Evolutionary conservation across 768 basidiomycete species (phyloP).

Genomic region (Lentinula sp.): DNA sequence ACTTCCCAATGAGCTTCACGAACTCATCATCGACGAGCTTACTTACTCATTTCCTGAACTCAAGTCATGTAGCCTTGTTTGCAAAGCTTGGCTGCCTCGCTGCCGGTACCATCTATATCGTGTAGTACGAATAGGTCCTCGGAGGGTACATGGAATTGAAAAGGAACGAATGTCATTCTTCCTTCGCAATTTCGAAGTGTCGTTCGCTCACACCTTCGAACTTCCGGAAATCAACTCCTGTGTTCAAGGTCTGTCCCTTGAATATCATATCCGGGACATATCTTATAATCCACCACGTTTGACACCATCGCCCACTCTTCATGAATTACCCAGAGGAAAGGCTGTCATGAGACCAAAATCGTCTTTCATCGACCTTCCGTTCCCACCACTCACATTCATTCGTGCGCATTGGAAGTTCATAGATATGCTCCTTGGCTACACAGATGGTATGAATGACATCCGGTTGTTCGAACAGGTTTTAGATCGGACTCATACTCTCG

Average conservation of each 20-base stretch:
- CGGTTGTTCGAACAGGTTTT: not conserved
- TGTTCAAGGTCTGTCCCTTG: not conserved
- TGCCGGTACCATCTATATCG: conserved; percentile 1
- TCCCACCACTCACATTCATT: not conserved
- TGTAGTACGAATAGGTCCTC: not conserved
- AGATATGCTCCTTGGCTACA: not conserved
- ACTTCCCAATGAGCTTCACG: not conserved
- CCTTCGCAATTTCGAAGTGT: not conserved
- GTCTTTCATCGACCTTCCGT: not conserved
- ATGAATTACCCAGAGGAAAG: not conserved
- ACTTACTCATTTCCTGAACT: not conserved
- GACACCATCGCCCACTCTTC: not conserved
- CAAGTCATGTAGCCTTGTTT: conserved; percentile 1
- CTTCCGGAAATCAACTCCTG: not conserved
- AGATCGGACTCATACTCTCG: not conserved
- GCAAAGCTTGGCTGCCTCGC: conserved; percentile 1
- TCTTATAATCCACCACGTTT: not conserved
- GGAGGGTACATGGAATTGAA: not conserved
- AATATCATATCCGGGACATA: not conserved
- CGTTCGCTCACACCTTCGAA: not conserved
- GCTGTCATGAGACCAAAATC: not conserved
- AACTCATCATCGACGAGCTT: conserved; percentile 2
- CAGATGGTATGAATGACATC: not conserved
- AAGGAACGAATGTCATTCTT: not conserved
- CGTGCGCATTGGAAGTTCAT: conserved; percentile 1